Evolutionary conservation across 2,329 filamentous ascomycete species (phyloP), one percentile per base, ranked within the genome.

Genomic region (Dactylellina drechsleri): DNA sequence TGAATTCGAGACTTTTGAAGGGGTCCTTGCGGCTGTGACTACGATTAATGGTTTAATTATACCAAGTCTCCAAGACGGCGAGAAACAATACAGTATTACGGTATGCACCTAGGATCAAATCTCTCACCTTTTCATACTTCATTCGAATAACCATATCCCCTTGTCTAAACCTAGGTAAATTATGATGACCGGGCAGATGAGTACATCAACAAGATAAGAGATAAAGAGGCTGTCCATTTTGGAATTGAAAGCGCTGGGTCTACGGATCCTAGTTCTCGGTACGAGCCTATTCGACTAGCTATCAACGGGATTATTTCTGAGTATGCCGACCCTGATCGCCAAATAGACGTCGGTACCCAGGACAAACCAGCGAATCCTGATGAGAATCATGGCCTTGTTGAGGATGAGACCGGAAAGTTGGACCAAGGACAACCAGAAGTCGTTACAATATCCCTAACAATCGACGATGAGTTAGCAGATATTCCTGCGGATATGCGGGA

Each of bases 401-500:
- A 85, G 28, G 91, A 93, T 76, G 85, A 83, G 2, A 87, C 90
- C 66, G 90, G 89, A 18, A 92, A 96, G 79, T 83, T 8, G 85
- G 3, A 80, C 84, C 3, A 95, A 94, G 92, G 86, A 1, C 78
- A 79, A 36, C 79, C 79, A 15, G 93, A 97, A 82, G 90, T 97
- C 45, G 90, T 96, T 77, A 97, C 93, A 70, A 96, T 98, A 72
- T 90, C 93, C 2, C 86, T 97, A 36, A 89, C 90, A 0, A 88
- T 91, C 61, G 95, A 99, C 77, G 96, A 99, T 80, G 95, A 99
- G 80, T 85, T 99, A 52, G 90, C 93, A 18, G 95, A 99, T 79
- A 97, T 99, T 56, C 95, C 95, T 0, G 90, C 92, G 0, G 95
- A 98, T 81, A 96, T 97, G 92, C 90, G 95, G 23, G 95, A 96